phyloP scores from a whole-genome alignment of 1,284 basidiomycete genomes.

The Gymnopus androsaceus region DNA sequence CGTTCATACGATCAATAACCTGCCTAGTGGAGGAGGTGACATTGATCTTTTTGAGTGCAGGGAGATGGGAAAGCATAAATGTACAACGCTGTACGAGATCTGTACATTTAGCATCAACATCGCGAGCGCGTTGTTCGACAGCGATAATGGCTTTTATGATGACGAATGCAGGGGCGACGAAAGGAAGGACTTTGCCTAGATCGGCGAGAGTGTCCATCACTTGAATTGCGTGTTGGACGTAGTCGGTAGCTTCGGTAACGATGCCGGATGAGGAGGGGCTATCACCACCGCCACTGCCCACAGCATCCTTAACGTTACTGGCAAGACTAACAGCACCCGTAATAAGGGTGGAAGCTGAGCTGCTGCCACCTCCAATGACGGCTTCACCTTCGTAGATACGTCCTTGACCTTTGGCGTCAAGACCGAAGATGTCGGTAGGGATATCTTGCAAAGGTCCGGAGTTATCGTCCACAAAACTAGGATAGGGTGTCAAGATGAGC shows the following conservation, averaged over 20 bases:
- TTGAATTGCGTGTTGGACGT: conserved; percentile 30
- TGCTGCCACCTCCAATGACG: background rate
- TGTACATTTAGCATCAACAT: conserved; percentile 38
- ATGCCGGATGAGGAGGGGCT: background rate
- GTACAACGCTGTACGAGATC: conserved; percentile 41
- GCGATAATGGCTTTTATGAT: conserved; percentile 40
- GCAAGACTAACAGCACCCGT: background rate
- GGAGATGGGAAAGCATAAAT: conserved; percentile 40
- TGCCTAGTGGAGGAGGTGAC: conserved; percentile 32
- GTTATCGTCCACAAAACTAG: conserved; percentile 14
- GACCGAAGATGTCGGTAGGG: conserved; percentile 6
- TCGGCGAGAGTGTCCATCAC: conserved; percentile 34
- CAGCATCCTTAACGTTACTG: background rate
- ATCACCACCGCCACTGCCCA: background rate
- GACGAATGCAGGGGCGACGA: conserved; percentile 39
- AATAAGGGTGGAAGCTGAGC: background rate
- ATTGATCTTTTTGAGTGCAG: conserved; percentile 32
- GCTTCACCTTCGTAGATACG: conserved; percentile 4
- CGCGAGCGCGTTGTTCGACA: conserved; percentile 37
- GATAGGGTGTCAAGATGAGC: background rate
- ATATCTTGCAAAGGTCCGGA: conserved; percentile 9
- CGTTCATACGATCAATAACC: conserved; percentile 30
- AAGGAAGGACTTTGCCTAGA: conserved; percentile 36
- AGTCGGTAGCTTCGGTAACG: background rate
- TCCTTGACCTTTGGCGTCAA: conserved; percentile 5